Base-by-base conservation (phyloP, 192 early-diverging fungal species). In the Chytriomyces hyalinus region DNA sequence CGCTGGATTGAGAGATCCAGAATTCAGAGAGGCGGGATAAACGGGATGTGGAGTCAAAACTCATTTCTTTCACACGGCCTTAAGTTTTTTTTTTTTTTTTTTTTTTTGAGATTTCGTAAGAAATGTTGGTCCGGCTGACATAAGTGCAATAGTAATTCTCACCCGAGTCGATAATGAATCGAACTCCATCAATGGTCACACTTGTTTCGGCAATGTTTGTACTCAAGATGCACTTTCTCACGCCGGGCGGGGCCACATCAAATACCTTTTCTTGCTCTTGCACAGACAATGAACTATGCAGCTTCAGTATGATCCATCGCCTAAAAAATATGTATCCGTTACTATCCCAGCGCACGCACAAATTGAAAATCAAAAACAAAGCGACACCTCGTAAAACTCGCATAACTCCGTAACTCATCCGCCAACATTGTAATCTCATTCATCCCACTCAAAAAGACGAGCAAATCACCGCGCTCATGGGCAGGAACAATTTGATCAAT, bases 81-180 rank as follows among this genome's bases (percentile, higher is more conserved):
- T 87, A 65, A 11, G 46, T 10, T 82, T 84, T 73, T 28, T 20
- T 5, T 60, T 46, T 73, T 28, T 20, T 5, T 60, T 46, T 5
- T 43, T 28, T 82, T 53, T 43, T 71, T 26, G 72, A 26, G 51
- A 50, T 15, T 59, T 36, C 36, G 36, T 78, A 36, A 65, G 36
- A 8, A 9, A 49, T 24, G 67, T 64, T 26, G 47, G 43, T 10
- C 61, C 24, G 6, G 61, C 13, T 20, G 6, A 61, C 5, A 1
- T 20, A 80, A 50, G 28, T 49, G 48, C 63, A 59, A 5, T 20
- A 15, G 24, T 20, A 43, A 6, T 10, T 82, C 17, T 15, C 48
- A 77, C 87, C 90, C 20, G 90, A 92, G 73, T 92, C 91, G 28
- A 92, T 80, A 67, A 92, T 87, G 73, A 92, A 92, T 4, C 91